Conservation (phyloP, 1,139 yeast genomes). For the Zygosaccharomyces sapae region DNA sequence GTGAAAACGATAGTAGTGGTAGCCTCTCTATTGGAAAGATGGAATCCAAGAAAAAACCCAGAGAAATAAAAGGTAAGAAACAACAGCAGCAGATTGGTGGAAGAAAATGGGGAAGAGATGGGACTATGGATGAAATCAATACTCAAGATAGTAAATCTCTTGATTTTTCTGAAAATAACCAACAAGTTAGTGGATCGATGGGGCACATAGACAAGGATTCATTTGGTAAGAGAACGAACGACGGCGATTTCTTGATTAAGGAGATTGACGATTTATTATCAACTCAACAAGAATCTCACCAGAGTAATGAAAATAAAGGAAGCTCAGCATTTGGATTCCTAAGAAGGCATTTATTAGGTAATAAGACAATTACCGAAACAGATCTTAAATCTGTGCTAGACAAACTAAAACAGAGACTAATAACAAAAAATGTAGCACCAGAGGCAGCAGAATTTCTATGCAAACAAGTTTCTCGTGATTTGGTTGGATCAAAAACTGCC, state of each 20-base stretch:
- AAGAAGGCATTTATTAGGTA: constrained; percentile 52
- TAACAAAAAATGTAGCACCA: constrained; percentile 49
- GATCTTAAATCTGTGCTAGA: constrained; percentile 53
- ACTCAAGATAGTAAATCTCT: constrained; percentile 39
- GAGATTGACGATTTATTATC: constrained; percentile 34
- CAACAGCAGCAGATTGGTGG: constrained; percentile 24
- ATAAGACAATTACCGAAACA: constrained; percentile 50
- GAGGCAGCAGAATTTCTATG: constrained; percentile 59
- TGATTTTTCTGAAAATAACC: constrained; percentile 44
- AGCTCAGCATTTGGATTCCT: constrained; percentile 50
- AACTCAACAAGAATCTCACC: constrained; percentile 33
- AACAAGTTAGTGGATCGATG: constrained; percentile 22
- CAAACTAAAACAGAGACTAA: constrained; percentile 50
- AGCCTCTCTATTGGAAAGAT: background rate
- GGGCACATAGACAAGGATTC: constrained; percentile 38
- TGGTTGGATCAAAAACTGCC: constrained; percentile 62
- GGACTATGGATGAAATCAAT: constrained; percentile 41
- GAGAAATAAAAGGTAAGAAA: constrained; percentile 14
- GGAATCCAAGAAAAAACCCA: constrained; percentile 10
- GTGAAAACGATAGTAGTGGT: constrained; percentile 8
- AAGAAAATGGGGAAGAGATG: constrained; percentile 47
- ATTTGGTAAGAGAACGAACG: constrained; percentile 43
- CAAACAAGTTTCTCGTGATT: constrained; percentile 52
- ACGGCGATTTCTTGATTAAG: constrained; percentile 35
- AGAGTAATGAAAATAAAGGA: constrained; percentile 25